Conservation (phyloP, 2,329 filamentous ascomycete genomes). For the Xylariales sp. region DNA sequence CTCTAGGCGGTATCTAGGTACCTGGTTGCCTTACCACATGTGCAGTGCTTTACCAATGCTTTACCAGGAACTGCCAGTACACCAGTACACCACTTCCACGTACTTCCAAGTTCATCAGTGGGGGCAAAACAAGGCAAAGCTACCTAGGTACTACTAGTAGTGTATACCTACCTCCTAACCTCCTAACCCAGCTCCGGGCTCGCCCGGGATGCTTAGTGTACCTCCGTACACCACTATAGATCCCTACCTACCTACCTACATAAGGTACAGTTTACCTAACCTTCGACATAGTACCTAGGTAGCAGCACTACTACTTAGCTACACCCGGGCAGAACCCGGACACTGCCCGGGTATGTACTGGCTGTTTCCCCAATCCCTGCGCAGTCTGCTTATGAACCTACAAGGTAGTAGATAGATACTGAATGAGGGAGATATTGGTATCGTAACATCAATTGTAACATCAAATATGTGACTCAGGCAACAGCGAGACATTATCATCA, state of each 20-base stretch:
- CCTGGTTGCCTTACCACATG: background rate
- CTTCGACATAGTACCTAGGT: too few species aligned
- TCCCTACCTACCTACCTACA: too few species aligned
- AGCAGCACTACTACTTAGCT: too few species aligned
- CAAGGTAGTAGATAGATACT: background rate
- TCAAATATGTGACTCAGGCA: slow-evolving; percentile 33
- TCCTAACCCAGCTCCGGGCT: slow-evolving; percentile 5
- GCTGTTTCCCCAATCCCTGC: slow-evolving; percentile 11
- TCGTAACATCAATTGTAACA: slow-evolving; percentile 3
- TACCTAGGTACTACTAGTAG: too few species aligned
- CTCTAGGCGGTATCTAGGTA: too few species aligned
- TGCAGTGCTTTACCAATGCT: background rate
- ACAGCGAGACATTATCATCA: slow-evolving; percentile 20
- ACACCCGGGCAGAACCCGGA: background rate
- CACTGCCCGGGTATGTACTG: background rate
- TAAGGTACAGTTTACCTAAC: too few species aligned
- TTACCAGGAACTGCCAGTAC: background rate
- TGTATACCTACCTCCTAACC: background rate
- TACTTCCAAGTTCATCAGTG: slow-evolving; percentile 25
- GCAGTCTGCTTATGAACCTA: background rate
- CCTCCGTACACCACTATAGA: too few species aligned
- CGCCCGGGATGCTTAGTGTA: slow-evolving; percentile 4
- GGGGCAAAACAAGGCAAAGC: slow-evolving; percentile 4
- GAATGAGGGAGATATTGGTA: too few species aligned
- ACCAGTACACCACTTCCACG: slow-evolving; percentile 16